A percentile compares a stretch with the other conserved stretches of the same genome.
phyloP scores from a whole-genome alignment of 495 filamentous ascomycete genomes.

The Chaetomium tenue region DNA sequence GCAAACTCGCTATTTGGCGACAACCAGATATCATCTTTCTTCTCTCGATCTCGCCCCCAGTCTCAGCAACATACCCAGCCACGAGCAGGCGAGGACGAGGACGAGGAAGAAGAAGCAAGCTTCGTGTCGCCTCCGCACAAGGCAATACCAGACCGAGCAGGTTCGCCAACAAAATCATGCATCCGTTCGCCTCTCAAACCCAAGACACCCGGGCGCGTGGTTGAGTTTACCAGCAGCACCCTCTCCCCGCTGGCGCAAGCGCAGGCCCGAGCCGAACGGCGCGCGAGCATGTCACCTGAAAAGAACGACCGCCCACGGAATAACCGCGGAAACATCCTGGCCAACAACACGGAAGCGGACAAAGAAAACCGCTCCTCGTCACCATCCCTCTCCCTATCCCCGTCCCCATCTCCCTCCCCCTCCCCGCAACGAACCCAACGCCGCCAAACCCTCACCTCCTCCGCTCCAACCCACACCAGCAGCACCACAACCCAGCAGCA shows the following conservation, averaged over 20 bases:
- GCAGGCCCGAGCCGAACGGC: slow-evolving; percentile 30
- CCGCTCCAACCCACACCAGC: slow-evolving; percentile 8
- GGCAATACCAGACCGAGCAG: slow-evolving; percentile 35
- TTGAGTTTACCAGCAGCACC: slow-evolving; percentile 46
- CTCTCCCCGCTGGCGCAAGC: slow-evolving; percentile 40
- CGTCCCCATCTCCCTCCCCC: neutral
- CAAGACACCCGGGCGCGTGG: slow-evolving; percentile 48
- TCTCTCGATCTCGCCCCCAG: slow-evolving; percentile 11
- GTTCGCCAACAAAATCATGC: slow-evolving; percentile 52
- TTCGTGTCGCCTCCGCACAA: slow-evolving; percentile 20
- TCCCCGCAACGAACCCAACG: slow-evolving; percentile 1
- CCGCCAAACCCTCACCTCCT: slow-evolving; percentile 1
- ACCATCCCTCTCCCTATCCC: neutral
- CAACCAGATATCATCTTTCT: slow-evolving; percentile 21
- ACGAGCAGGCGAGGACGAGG: neutral
- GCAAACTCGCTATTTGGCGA: slow-evolving; percentile 24
- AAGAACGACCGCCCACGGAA: slow-evolving; percentile 14
- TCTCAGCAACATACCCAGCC: neutral
- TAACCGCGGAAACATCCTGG: neutral
- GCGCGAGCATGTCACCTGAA: slow-evolving; percentile 28
- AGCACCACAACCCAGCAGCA: slow-evolving; percentile 2
- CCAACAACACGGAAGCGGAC: slow-evolving; percentile 4
- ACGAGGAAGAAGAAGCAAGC: slow-evolving; percentile 21
- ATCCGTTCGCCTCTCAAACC: slow-evolving; percentile 53
- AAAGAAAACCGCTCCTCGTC: slow-evolving; percentile 20